Evolutionary conservation across 768 basidiomycete species (phyloP).

Genomic region (Lanmaoa rubissima): DNA sequence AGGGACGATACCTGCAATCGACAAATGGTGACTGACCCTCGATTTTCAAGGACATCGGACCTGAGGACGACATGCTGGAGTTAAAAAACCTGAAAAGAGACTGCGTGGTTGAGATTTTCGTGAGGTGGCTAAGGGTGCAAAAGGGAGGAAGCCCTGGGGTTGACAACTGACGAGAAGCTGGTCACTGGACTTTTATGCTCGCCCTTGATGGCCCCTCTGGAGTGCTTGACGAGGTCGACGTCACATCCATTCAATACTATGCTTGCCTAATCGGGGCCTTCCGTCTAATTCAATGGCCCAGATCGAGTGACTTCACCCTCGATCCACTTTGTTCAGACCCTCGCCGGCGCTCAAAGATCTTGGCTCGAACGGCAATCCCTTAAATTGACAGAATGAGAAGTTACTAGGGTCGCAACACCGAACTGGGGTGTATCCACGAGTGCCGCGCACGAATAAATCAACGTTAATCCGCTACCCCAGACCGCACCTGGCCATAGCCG

Average conservation of each 20-base stretch:
- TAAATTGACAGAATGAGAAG: constrained; percentile 7
- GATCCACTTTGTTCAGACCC: background rate
- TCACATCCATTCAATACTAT: constrained; percentile 3
- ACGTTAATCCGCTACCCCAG: constrained; percentile 7
- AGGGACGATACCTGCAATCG: no score
- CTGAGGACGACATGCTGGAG: constrained; percentile 5
- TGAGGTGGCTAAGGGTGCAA: background rate
- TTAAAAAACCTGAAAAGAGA: constrained; percentile 4
- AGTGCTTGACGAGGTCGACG: background rate
- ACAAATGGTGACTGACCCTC: constrained; percentile 22
- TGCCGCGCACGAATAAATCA: constrained; percentile 8
- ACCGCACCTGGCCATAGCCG: background rate
- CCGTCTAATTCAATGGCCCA: background rate
- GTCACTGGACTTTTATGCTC: constrained; percentile 1
- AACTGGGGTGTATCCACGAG: constrained; percentile 14
- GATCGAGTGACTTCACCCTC: constrained; percentile 22
- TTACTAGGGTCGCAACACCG: background rate
- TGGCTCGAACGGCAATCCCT: background rate
- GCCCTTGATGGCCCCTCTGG: constrained; percentile 14
- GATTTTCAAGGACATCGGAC: constrained; percentile 24
- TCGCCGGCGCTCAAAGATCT: background rate
- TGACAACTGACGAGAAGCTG: no score
- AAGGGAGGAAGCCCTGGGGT: background rate
- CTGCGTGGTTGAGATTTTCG: background rate
- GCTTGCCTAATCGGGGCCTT: constrained; percentile 5